phyloP scores from a whole-genome alignment of 768 basidiomycete genomes.

The Boletus bicolor region DNA sequence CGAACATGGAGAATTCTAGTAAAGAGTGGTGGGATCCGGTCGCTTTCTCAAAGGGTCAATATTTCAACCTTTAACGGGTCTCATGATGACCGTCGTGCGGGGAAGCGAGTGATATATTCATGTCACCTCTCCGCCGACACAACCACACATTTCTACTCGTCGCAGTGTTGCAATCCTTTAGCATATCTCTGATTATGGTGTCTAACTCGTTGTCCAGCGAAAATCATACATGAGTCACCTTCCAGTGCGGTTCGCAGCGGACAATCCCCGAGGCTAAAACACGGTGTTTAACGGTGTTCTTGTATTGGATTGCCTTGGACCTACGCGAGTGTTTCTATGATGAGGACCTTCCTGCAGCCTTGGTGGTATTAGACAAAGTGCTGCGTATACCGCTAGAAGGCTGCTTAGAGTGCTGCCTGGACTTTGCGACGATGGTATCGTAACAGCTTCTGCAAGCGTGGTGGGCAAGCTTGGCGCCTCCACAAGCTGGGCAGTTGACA shows the following conservation, averaged over 20 bases:
- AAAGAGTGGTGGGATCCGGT: conserved; percentile 3
- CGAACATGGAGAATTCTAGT: conserved; percentile 18
- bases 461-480: conserved; percentile 83
- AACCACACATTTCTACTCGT: not conserved
- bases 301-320: not conserved
- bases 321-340: conserved; percentile 1
- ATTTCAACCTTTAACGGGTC: not conserved
- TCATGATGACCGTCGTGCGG: conserved; percentile 2
- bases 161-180: not conserved
- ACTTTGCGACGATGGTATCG: conserved; percentile 28
- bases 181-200: not conserved
- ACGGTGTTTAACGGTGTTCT: not conserved
- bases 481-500: conserved; percentile 88
- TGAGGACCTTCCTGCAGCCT: not conserved
- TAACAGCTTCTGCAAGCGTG: conserved; percentile 85
- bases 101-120: not conserved
- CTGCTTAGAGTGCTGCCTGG: conserved; percentile 17
- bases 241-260: not conserved
- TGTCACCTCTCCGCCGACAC: not conserved
- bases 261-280: not conserved
- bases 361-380: not conserved
- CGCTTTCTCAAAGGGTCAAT: not conserved
- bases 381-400: not conserved
- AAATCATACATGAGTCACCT: not conserved
- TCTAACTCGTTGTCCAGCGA: not conserved